Evolutionary conservation across 345 rosid species (phyloP), one percentile per base, ranked within the genome.

Genomic region (Camelina sativa): DNA sequence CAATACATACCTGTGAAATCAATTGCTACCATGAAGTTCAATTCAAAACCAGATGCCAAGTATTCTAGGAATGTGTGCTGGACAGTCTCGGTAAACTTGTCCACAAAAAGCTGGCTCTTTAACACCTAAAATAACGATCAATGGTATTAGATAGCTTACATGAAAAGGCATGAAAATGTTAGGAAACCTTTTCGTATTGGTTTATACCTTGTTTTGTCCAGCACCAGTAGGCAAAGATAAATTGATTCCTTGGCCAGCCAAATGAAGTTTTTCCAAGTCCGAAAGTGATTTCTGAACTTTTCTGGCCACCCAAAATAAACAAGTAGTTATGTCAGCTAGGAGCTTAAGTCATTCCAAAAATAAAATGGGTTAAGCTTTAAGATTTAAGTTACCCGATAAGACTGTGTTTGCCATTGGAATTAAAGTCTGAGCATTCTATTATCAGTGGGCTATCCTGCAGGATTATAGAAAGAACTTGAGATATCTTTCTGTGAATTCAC

Each of bases 21-120:
- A 73, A 94, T 73, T 72, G 98, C 98, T 81, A 89, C 92, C 97
- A 94, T 94, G 85, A 91, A 91, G 82, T 85, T 91, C 50, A 94
- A 81, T 80, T 94, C 93, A 51, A 83, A 94, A 41, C 98, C 98
- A 54, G 80, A 89, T 61, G 85, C 86, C 85, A 91, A 75, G 84
- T 91, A 94, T 78, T 94, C 98, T 64, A 94, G 85, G 80, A 94
- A 94, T 66, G 96, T 86, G 65, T 83, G 72, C 72, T 87, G 91
- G 69, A 77, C 81, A 71, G 86, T 86, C 84, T 91, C 96, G 4
- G 88, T 81, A 69, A 83, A 88, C 65, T 80, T 86, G 43, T 88
- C 93, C 71, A 94, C 94, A 74, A 68, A 89, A 69, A 91, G 80
- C 80, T 86, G 88, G 83, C 97, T 87, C 82, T 88, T 88, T 60